These are phyloP conservation scores for Arachnomyces sp. DNA, from an alignment of 2,329 filamentous ascomycete species.

Conservation along the genomic window DNA sequence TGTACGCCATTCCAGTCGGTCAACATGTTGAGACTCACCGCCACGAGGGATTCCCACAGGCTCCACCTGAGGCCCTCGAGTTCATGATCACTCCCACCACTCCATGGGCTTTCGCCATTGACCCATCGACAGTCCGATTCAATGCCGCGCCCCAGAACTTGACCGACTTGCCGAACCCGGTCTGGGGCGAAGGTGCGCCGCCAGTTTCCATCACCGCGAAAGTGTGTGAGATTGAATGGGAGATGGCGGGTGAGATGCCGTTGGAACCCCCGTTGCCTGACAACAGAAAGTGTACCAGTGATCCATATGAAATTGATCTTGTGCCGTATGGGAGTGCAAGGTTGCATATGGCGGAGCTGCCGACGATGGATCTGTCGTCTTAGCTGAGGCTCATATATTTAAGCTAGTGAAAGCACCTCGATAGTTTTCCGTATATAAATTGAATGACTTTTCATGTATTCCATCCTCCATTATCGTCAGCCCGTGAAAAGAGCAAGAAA, in stretches of 20 bases:
- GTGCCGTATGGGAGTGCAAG: slow-evolving; percentile 42
- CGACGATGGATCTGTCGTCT: slow-evolving; percentile 18
- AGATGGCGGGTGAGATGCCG: slow-evolving; percentile 26
- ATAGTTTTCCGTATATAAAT: too few relatives aligned
- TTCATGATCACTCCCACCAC: slow-evolving; percentile 28
- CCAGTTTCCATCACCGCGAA: slow-evolving; percentile 12
- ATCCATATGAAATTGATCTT: slow-evolving; percentile 29
- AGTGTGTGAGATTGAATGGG: slow-evolving; percentile 35
- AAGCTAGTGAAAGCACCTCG: too few relatives aligned
- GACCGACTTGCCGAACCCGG: slow-evolving; percentile 12
- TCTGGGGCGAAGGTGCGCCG: slow-evolving; percentile 13
- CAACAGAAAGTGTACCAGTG: slow-evolving; percentile 26
- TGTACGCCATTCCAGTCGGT: slow-evolving; percentile 36
- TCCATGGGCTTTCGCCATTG: slow-evolving; percentile 23
- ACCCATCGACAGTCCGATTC: slow-evolving; percentile 27
- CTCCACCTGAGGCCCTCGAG: slow-evolving; percentile 24
- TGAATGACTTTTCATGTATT: too few relatives aligned
- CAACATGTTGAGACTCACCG: slow-evolving; percentile 18
- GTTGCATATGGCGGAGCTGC: slow-evolving; percentile 40
- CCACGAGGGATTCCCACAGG: slow-evolving; percentile 15
- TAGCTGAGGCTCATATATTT: too few relatives aligned
- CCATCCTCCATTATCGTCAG: too few relatives aligned
- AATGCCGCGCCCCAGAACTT: slow-evolving; percentile 15
- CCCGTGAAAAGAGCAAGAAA: too few relatives aligned
- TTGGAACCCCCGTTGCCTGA: slow-evolving; percentile 23